Percentiles rank a stretch among this genome's conserved stretches.
Evolutionary conservation across 805 yeast genomes (phyloP).

Genomic region (Lachancea sp.): DNA sequence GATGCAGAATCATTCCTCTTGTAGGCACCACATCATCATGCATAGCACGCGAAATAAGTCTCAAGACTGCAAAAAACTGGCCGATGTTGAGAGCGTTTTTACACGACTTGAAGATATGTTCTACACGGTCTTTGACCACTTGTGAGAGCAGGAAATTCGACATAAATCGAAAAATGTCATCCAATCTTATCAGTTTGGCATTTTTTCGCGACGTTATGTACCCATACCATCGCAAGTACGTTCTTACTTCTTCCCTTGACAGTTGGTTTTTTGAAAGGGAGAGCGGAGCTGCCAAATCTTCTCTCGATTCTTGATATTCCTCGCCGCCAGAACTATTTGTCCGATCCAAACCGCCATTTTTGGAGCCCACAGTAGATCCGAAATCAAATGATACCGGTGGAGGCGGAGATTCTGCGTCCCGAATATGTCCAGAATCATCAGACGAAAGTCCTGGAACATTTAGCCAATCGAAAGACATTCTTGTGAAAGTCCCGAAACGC

Average conservation of each 20-base stretch:
- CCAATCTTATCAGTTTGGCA: constrained; percentile 56
- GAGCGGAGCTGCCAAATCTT: constrained; percentile 47
- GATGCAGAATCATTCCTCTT: constrained; percentile 44
- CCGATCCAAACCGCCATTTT: background rate
- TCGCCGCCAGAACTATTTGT: background rate
- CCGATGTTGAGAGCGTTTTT: constrained; percentile 68
- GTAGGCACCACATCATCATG: constrained; percentile 44
- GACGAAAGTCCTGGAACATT: constrained; percentile 37
- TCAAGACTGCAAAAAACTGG: constrained; percentile 79
- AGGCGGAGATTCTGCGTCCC: constrained; percentile 30
- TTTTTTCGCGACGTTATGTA: constrained; percentile 70
- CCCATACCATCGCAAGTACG: constrained; percentile 91
- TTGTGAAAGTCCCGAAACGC: background rate
- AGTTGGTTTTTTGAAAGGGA: constrained; percentile 63
- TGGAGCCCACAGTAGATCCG: constrained; percentile 4
- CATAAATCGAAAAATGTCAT: constrained; percentile 74
- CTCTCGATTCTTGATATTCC: constrained; percentile 24
- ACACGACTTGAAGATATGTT: constrained; percentile 45
- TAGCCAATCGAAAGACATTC: constrained; percentile 48
- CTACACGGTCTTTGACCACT: constrained; percentile 44
- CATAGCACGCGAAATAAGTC: constrained; percentile 71
- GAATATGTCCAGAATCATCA: constrained; percentile 19
- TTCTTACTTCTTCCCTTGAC: constrained; percentile 69
- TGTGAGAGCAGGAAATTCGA: constrained; percentile 63
- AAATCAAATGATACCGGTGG: constrained; percentile 50